Base-by-base conservation (phyloP, 2,329 filamentous ascomycete genomes). In the Hypoxylon sp. region DNA sequence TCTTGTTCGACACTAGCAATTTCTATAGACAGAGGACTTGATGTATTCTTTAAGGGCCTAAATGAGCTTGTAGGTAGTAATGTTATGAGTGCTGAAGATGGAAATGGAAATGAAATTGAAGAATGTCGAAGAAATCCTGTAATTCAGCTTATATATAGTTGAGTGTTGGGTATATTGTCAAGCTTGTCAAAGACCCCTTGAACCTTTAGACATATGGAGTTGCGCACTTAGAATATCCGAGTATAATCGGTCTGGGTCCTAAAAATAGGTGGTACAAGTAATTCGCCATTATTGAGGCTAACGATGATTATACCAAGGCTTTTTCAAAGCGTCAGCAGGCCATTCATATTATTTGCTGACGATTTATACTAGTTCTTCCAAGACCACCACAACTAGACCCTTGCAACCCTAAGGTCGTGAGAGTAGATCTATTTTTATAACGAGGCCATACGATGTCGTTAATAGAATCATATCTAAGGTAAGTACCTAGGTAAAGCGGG, bases 301-400 rank as follows among this genome's bases (percentile, higher is more conserved):
- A 26, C 26, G 26, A 4, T 26, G 26, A 26, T 26, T 26, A 26
- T 26, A 26, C 26, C 26, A 26, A 26, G 26, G n/a, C 4, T 37
- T 14, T n/a, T 37, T 10, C 13, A 37, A 37, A 37, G 35, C 35
- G 35, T 14, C 13, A 37, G 35, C 35, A 4, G 26, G 4, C 6
- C 26, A 26, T 26, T 6, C 26, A 26, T 26, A 26, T 52, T 52
- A 37, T 52, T 35, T 52, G 50, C 50, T 52, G 29, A 35, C 29
- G 29, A 52, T 37, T 52, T 52, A 52, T 13, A 37, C 50, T 52
- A 8, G 8, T 52, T 52, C 31, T 52, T 48, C 31, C 13, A 52
- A 37, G 31, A 35, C 31, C 5, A 24, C 31, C 29, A 37, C 5
- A 8, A 52, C 11, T 48, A 14, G 22, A 29, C 6, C 35, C 35